These are phyloP conservation scores for Geopyxis carbonaria DNA, from an alignment of 495 filamentous ascomycete genomes.

Conservation along the genomic window DNA sequence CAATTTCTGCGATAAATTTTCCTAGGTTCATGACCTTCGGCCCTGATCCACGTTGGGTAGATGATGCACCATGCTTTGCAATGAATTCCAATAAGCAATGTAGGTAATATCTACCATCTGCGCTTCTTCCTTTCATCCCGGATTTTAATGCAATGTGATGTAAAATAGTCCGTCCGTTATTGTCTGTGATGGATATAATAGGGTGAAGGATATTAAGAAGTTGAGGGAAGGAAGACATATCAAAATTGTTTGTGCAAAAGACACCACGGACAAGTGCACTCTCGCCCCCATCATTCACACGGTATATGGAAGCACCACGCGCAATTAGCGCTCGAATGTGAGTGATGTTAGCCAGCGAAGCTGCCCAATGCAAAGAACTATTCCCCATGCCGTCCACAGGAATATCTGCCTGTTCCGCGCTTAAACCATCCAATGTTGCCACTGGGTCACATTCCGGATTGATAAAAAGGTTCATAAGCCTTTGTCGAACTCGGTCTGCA, in stretches of 20 bases:
- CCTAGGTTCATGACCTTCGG: slow-evolving; percentile 59
- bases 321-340: slow-evolving; percentile 63
- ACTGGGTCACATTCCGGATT: slow-evolving; percentile 41
- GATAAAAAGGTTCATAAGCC: slow-evolving; percentile 77
- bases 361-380: slow-evolving; percentile 93
- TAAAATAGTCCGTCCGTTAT: slow-evolving; percentile 73
- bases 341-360: slow-evolving; percentile 70
- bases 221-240: slow-evolving; percentile 62
- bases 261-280: slow-evolving; percentile 81
- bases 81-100: slow-evolving; percentile 87
- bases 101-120: slow-evolving; percentile 79
- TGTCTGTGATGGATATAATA: slow-evolving; percentile 81
- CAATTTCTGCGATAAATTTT: slow-evolving; percentile 86
- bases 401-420: slow-evolving; percentile 69
- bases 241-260: slow-evolving; percentile 76
- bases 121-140: slow-evolving; percentile 71
- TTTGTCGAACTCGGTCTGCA: slow-evolving; percentile 53
- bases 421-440: slow-evolving; percentile 37
- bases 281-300: slow-evolving; percentile 75
- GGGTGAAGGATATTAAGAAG: slow-evolving; percentile 71
- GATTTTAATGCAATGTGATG: slow-evolving; percentile 94
- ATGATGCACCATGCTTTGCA: slow-evolving; percentile 58
- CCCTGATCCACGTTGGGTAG: slow-evolving; percentile 34
- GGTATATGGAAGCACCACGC: slow-evolving; percentile 67
- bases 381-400: slow-evolving; percentile 75